These are phyloP conservation scores for Plicaturopsis crispa DNA, from an alignment of 768 basidiomycete species.

Conservation along the genomic window DNA sequence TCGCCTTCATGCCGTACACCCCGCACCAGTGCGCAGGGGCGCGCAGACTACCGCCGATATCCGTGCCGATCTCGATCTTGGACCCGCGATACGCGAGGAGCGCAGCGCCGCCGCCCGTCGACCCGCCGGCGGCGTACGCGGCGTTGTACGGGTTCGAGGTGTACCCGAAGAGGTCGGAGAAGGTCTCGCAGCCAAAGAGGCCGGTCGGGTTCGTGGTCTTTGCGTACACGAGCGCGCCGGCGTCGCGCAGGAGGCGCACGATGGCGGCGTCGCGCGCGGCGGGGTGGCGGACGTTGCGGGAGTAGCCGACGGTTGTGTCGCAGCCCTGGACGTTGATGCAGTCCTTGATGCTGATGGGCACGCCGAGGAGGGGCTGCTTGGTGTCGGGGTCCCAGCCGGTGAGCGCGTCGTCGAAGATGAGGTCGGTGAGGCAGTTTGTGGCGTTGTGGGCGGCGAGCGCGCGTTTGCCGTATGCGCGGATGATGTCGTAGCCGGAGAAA, in stretches of 20 bases:
- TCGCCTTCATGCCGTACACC: conserved; percentile 32
- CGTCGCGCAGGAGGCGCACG: conserved; percentile 30
- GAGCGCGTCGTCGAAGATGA: conserved; percentile 30
- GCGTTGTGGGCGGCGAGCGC: conserved; percentile 28
- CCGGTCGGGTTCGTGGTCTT: conserved; percentile 39
- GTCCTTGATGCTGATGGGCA: conserved; percentile 41
- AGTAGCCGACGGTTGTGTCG: conserved; percentile 39
- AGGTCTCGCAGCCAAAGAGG: conserved; percentile 29
- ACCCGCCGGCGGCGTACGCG: conserved; percentile 34
- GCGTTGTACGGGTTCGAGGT: conserved; percentile 42
- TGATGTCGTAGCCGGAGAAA: conserved; percentile 21
- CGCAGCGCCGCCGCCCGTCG: conserved; percentile 44
- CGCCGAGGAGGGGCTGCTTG: conserved; percentile 29
- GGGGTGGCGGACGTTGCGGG: conserved; percentile 26
- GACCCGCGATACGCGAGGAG: conserved; percentile 37
- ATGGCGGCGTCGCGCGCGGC: conserved; percentile 27
- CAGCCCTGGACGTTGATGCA: conserved; percentile 39
- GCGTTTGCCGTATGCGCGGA: conserved; percentile 33
- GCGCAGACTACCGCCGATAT: conserved; percentile 42
- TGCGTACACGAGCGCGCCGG: conserved; percentile 32
- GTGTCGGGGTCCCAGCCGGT: conserved; percentile 13
- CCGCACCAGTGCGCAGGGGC: conserved; percentile 43
- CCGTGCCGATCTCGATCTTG: conserved; percentile 38
- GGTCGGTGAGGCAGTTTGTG: conserved; percentile 44
- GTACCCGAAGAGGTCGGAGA: conserved; percentile 36